Evolutionary conservation across 495 filamentous ascomycete genomes (phyloP).

Genomic region (Aspergillus sparsus): DNA sequence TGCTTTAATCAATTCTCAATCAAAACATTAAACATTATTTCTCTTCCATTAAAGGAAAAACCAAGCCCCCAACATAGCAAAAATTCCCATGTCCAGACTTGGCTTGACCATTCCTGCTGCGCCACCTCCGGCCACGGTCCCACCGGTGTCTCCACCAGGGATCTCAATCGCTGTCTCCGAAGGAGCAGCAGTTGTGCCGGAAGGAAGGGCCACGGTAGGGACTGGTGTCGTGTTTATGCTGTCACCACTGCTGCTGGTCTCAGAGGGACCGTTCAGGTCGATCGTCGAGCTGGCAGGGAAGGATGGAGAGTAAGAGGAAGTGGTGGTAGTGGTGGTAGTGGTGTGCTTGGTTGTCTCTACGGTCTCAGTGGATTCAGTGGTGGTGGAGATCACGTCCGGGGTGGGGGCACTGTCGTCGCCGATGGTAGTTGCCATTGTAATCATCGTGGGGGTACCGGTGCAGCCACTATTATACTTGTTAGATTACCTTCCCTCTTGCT

Average conservation of each 20-base stretch:
- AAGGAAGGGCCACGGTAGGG: neutral
- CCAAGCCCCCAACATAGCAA: neutral
- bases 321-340: neutral
- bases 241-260: neutral
- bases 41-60: neutral
- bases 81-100: neutral
- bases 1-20: neutral
- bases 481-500: neutral
- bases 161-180: neutral
- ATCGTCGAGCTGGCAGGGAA: neutral
- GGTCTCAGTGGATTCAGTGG: neutral
- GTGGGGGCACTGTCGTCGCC: neutral
- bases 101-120: neutral
- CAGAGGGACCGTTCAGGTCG: neutral
- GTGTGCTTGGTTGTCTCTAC: neutral
- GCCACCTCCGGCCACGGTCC: neutral
- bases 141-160: neutral
- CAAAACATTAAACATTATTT: too few relatives aligned
- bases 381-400: neutral
- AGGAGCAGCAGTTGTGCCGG: neutral
- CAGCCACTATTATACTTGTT: constrained; percentile 5
- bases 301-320: neutral
- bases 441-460: constrained; percentile 6
- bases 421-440: constrained; percentile 10
- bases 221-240: too few relatives aligned